Evolutionary conservation across 805 yeast genomes (phyloP).

Genomic region (Saturnispora kantuleensis): DNA sequence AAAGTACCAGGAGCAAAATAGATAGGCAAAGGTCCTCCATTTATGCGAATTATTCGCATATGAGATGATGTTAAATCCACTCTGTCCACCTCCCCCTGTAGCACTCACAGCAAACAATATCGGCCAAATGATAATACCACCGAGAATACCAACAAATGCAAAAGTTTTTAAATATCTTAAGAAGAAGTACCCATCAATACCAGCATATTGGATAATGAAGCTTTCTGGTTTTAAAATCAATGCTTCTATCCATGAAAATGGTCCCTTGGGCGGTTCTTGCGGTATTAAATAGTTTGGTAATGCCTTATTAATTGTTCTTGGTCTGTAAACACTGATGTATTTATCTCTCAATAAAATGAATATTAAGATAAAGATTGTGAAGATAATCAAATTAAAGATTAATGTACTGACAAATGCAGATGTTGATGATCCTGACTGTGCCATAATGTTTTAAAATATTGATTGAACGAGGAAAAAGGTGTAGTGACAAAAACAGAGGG

Average conservation of each 20-base stretch:
- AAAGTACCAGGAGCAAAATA: slow-evolving; percentile 64
- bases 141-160: slow-evolving; percentile 40
- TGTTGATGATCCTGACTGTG: slow-evolving; percentile 27
- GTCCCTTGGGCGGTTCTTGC: slow-evolving; percentile 13
- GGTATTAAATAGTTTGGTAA: slow-evolving; percentile 37
- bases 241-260: slow-evolving; percentile 46
- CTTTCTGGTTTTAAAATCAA: slow-evolving; percentile 47
- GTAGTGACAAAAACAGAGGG: not conserved
- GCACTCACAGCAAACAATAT: slow-evolving; percentile 67
- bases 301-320: slow-evolving; percentile 36
- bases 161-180: slow-evolving; percentile 54
- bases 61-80: slow-evolving; percentile 58
- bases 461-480: not conserved
- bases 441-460: not conserved
- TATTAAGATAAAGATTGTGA: slow-evolving; percentile 30
- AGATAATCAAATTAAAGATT: slow-evolving; percentile 34
- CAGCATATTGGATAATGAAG: slow-evolving; percentile 57
- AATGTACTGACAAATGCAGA: slow-evolving; percentile 42
- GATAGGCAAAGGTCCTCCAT: slow-evolving; percentile 63
- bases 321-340: slow-evolving; percentile 42
- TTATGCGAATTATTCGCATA: slow-evolving; percentile 53
- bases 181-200: slow-evolving; percentile 71
- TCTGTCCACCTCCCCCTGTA: slow-evolving; percentile 44
- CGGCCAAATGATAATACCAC: slow-evolving; percentile 53
- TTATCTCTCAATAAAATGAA: slow-evolving; percentile 35